phyloP scores from a whole-genome alignment of 208 protist species.

The Leptomonas pyrrhocoris region DNA sequence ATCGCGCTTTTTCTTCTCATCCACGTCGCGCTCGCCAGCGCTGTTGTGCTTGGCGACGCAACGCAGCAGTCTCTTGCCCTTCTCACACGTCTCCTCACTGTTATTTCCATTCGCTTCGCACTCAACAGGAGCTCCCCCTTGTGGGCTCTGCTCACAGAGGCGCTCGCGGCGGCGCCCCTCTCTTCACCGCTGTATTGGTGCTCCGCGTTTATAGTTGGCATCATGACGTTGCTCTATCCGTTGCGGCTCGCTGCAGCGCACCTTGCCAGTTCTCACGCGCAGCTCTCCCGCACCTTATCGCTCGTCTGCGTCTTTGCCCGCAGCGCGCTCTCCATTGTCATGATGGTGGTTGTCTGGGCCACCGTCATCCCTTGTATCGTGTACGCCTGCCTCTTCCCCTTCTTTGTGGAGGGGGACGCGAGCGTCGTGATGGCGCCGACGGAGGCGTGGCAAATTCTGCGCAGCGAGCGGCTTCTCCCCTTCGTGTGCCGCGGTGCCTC shows the following conservation, averaged over 20 bases:
- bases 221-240: background rate
- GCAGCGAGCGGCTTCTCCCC: constrained; percentile 22
- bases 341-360: constrained; percentile 15
- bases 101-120: background rate
- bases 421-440: constrained; percentile 16
- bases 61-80: constrained; percentile 2
- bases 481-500: constrained; percentile 7
- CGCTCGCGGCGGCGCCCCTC: background rate
- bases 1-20: constrained; percentile 9
- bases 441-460: constrained; percentile 22
- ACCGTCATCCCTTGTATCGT: constrained; percentile 14
- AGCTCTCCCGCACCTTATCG: constrained; percentile 10
- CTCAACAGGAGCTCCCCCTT: background rate
- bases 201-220: background rate
- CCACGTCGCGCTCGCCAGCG: background rate
- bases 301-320: constrained; percentile 23
- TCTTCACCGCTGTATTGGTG: constrained; percentile 4
- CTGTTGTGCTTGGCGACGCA: constrained; percentile 19
- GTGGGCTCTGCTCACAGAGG: background rate
- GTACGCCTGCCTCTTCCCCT: constrained; percentile 28
- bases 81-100: background rate
- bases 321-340: constrained; percentile 9
- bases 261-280: background rate
- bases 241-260: constrained; percentile 5
- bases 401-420: constrained; percentile 24